Evolutionary conservation across 345 rosid genomes (phyloP).

Genomic region (Pistacia vera): DNA sequence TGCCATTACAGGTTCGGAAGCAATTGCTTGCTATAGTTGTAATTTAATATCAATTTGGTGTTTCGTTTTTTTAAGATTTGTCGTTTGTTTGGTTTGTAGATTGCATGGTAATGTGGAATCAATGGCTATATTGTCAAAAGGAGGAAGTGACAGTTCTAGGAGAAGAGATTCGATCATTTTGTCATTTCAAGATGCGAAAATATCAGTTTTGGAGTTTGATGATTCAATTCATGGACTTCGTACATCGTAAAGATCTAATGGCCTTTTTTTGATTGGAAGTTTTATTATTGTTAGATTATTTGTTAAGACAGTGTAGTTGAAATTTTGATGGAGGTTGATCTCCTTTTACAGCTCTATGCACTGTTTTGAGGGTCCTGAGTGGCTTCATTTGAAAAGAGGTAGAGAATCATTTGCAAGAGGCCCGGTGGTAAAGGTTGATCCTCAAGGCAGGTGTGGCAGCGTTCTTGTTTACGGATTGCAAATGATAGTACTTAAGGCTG

Average conservation of each 20-base stretch:
- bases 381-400: slow-evolving; percentile 95
- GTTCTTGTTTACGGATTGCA: slow-evolving; percentile 94
- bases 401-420: slow-evolving; percentile 91
- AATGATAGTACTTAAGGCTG: slow-evolving; percentile 94
- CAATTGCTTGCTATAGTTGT: not conserved
- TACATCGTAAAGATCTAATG: slow-evolving; percentile 51
- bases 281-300: not conserved
- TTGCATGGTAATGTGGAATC: slow-evolving; percentile 94
- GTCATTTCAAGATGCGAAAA: slow-evolving; percentile 80
- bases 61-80: not conserved
- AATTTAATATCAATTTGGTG: not conserved
- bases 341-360: slow-evolving; percentile 86
- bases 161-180: slow-evolving; percentile 81
- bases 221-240: slow-evolving; percentile 86
- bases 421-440: slow-evolving; percentile 87
- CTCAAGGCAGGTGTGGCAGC: slow-evolving; percentile 96
- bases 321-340: slow-evolving; percentile 10
- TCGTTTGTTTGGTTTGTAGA: slow-evolving; percentile 36
- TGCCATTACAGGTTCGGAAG: slow-evolving; percentile 74
- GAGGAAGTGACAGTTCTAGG: slow-evolving; percentile 63
- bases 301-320: not conserved
- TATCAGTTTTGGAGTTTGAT: slow-evolving; percentile 87
- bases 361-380: slow-evolving; percentile 95
- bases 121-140: slow-evolving; percentile 67
- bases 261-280: not conserved